These are phyloP conservation scores for Camptophora hylomeconis DNA, from an alignment of 2,329 filamentous ascomycete genomes.

Conservation along the genomic window DNA sequence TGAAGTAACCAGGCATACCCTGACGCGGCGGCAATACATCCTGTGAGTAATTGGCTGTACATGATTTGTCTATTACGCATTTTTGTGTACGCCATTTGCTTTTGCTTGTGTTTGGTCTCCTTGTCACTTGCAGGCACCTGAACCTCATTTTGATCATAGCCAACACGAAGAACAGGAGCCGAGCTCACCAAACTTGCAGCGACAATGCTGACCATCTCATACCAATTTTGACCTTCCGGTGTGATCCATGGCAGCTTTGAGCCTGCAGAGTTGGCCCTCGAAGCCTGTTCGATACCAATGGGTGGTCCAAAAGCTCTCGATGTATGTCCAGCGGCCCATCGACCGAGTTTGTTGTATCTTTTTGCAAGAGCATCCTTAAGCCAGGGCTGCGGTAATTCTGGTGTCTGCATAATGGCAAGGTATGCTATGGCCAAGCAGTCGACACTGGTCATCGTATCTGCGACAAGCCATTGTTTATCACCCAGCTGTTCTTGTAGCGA, in stretches of 20 bases:
- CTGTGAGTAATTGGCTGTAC: conserved; percentile 9
- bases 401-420: conserved; percentile 56
- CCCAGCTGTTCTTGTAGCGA: conserved; percentile 54
- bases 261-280: not conserved
- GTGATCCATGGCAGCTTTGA: conserved; percentile 14
- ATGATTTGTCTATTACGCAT: conserved; percentile 7
- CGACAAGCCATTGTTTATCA: conserved; percentile 40
- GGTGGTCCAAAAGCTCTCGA: conserved; percentile 25
- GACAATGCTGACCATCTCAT: conserved; percentile 6
- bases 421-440: conserved; percentile 77
- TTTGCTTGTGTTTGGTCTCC: conserved; percentile 4
- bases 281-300: conserved; percentile 8
- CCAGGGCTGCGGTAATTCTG: conserved; percentile 50
- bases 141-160: too few relatives aligned
- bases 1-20: conserved; percentile 16
- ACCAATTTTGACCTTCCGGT: conserved; percentile 3
- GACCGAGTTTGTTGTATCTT: conserved; percentile 33
- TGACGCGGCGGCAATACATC: conserved; percentile 6
- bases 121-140: conserved; percentile 6
- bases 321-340: conserved; percentile 31
- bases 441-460: conserved; percentile 44
- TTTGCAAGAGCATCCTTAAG: conserved; percentile 42
- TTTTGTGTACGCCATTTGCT: conserved; percentile 7
- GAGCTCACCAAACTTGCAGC: conserved; percentile 8
- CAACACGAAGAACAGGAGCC: conserved; percentile 7